A percentile compares a stretch with the other conserved stretches of the same genome.
phyloP scores from a whole-genome alignment of 1,284 basidiomycete genomes.

The Cutaneotrichosporon cyanovorans region DNA sequence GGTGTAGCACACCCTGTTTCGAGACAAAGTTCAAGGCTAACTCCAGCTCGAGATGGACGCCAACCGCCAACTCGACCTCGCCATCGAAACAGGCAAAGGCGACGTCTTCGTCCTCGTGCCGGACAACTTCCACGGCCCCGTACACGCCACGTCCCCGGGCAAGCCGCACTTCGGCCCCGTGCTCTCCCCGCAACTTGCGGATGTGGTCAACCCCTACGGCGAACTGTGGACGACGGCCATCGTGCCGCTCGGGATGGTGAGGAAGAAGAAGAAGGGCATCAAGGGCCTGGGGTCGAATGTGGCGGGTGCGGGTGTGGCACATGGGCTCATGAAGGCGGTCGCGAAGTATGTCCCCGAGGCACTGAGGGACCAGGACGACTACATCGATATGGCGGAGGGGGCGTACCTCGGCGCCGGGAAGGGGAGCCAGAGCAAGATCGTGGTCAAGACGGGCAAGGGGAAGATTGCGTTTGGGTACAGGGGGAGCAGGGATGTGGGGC shows the following conservation, averaged over 20 bases:
- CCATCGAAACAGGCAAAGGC: conserved; percentile 30
- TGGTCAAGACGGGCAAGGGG: conserved; percentile 22
- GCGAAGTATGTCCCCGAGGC: conserved; percentile 24
- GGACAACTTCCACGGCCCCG: conserved; percentile 28
- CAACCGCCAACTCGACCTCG: conserved; percentile 13
- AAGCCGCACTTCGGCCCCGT: conserved; percentile 18
- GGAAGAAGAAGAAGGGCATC: background rate
- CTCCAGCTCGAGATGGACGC: conserved; percentile 29
- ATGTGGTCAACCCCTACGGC: conserved; percentile 26
- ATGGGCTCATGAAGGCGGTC: conserved; percentile 16
- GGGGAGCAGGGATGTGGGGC: background rate
- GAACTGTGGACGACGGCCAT: conserved; percentile 29
- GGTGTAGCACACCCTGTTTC: too few relatives aligned
- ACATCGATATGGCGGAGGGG: conserved; percentile 23
- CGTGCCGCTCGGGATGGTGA: conserved; percentile 17
- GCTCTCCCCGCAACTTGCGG: conserved; percentile 20
- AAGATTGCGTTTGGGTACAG: conserved; percentile 20
- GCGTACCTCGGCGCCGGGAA: conserved; percentile 19
- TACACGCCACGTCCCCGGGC: conserved; percentile 12
- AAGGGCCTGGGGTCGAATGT: background rate
- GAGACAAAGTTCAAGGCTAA: background rate
- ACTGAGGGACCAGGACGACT: conserved; percentile 24
- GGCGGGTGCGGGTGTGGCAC: conserved; percentile 11
- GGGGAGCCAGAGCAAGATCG: conserved; percentile 26
- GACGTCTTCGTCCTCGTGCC: conserved; percentile 38